Base-by-base conservation (phyloP, 345 rosid species). In the Erodium maritimum region DNA sequence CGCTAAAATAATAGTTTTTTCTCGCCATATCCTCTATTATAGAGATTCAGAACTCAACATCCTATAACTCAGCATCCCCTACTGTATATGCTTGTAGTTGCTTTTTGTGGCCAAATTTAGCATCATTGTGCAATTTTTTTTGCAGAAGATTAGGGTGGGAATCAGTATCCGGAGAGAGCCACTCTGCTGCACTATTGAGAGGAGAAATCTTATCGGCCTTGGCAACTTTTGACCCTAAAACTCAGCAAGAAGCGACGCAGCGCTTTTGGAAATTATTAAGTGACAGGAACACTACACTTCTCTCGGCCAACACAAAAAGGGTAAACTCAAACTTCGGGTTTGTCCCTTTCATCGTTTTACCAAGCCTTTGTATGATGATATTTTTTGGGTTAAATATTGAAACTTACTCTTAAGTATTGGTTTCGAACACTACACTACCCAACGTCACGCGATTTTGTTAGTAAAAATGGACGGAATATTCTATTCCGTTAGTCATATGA, bases 81-180 rank as follows among this genome's bases (percentile, higher is more conserved):
- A n/a, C 53, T 55, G 58, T n/a, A 21, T 22, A 23, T 14, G 25
- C 0, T 55, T 19, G 25, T 16, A 55, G 23, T 17, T 22, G 37
- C 37, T 55, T 55, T 17, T 55, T 25, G 23, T 17, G 19, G 45
- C 16, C 12, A 22, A 12, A 21, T 54, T 17, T 19, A 17, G 21
- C n/a, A 17, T 17, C 14, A 22, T 6, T 25, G 21, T 50, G 12
- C n/a, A n/a, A 12, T 56, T 48, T 34, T 29, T 21, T 62, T 11
- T 57, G 52, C 65, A 77, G 77, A 54, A 67, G 56, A 58, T 61
- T 77, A 66, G 64, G 76, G 2, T 74, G 72, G 79, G 74, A 74
- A 51, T 19, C 70, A 9, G 58, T 62, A 17, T 45, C 73, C 4
- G 70, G 74, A 45, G 74, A 77, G 63, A 61, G 70, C 54, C 79